Conservation (phyloP, 148 eudicot species). For the Simmondsia chinensis region DNA sequence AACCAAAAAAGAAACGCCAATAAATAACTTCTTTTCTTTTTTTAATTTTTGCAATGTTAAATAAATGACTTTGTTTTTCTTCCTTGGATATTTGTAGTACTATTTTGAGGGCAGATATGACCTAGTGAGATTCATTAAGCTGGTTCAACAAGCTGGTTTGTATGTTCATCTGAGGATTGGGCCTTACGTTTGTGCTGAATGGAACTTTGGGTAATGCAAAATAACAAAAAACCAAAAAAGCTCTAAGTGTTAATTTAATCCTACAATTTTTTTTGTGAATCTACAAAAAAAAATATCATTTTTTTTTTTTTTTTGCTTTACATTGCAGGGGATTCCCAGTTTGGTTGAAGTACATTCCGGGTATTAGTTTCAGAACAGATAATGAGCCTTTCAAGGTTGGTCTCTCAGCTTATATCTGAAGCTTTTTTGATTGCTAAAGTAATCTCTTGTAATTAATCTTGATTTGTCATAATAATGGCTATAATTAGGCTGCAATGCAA, state of each 20-base stretch:
- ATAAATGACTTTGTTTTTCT: not conserved
- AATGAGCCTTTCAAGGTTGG: conserved; percentile 88
- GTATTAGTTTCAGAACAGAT: conserved; percentile 81
- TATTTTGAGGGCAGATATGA: conserved; percentile 87
- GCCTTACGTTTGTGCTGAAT: conserved; percentile 94
- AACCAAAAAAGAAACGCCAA: too few relatives aligned
- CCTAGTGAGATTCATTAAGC: conserved; percentile 75
- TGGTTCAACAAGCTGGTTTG: conserved; percentile 68
- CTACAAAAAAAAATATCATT: too few relatives aligned
- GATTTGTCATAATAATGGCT: not conserved
- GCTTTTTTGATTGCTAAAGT: not conserved
- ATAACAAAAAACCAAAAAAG: too few relatives aligned
- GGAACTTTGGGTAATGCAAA: conserved; percentile 97
- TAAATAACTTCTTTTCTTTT: too few relatives aligned
- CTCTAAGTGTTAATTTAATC: too few relatives aligned
- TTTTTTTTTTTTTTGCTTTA: not conserved
- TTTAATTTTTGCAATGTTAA: not conserved
- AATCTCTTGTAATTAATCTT: not conserved
- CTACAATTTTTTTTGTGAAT: too few relatives aligned
- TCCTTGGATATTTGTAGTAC: conserved; percentile 37
- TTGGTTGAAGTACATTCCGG: conserved; percentile 86
- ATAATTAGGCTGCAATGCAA: conserved; percentile 68
- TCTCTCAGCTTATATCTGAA: not conserved
- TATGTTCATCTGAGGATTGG: conserved; percentile 87
- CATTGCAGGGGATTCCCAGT: conserved; percentile 81